Percentiles rank a stretch among this genome's conserved stretches.
Evolutionary conservation across 805 yeast genomes (phyloP).

Genomic region (Ascoidea tarda): DNA sequence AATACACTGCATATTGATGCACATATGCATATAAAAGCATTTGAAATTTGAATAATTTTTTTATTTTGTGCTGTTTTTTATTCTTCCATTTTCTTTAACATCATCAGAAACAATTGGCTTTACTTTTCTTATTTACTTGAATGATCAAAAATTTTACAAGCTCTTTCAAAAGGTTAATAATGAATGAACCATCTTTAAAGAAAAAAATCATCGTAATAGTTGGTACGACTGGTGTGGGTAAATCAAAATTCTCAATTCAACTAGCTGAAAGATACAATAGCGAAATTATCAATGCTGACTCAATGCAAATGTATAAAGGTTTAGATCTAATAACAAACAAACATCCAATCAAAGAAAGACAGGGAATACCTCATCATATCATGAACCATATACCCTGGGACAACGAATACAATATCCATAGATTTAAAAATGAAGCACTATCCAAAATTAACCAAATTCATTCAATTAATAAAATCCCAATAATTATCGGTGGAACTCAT

Average conservation of each 20-base stretch:
- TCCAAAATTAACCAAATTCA: constrained; percentile 50
- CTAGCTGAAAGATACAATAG: constrained; percentile 68
- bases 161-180: background rate
- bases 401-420: constrained; percentile 68
- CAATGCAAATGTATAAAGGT: constrained; percentile 85
- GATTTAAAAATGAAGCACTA: constrained; percentile 61
- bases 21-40: too few relatives aligned
- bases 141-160: too few relatives aligned
- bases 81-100: background rate
- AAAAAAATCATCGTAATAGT: constrained; percentile 47
- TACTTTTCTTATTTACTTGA: background rate
- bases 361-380: constrained; percentile 71
- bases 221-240: constrained; percentile 96
- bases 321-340: constrained; percentile 77
- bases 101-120: background rate
- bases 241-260: constrained; percentile 73
- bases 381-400: constrained; percentile 76
- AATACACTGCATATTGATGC: too few relatives aligned
- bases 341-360: constrained; percentile 70
- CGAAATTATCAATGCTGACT: constrained; percentile 89
- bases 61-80: too few relatives aligned
- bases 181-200: background rate
- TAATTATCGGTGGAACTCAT: constrained; percentile 92
- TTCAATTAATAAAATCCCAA: constrained; percentile 58
- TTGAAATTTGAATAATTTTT: too few relatives aligned